Conservation (phyloP, 1,284 basidiomycete species). For the Irpex sp. region DNA sequence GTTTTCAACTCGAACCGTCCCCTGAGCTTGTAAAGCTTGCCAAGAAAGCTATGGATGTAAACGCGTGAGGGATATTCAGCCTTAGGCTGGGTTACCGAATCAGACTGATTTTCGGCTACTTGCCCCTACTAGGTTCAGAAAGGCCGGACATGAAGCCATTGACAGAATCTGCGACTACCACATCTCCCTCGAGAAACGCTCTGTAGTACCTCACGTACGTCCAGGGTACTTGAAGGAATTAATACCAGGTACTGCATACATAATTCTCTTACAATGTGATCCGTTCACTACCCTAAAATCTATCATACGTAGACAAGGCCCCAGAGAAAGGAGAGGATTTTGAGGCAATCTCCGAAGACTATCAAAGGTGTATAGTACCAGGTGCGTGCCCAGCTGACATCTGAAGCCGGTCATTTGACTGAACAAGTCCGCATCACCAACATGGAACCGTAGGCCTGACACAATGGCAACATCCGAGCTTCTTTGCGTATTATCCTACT, state of each 20-base stretch:
- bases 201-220: slow-evolving; percentile 76
- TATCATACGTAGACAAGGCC: slow-evolving; percentile 41
- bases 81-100: no score
- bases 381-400: slow-evolving; percentile 39
- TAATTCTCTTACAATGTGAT: no score
- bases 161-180: slow-evolving; percentile 95
- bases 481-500: slow-evolving; percentile 83
- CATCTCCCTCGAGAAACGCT: slow-evolving; percentile 56
- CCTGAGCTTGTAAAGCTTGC: no score
- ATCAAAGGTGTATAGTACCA: slow-evolving; percentile 78
- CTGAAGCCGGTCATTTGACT: no score
- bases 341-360: slow-evolving; percentile 74
- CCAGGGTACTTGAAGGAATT: slow-evolving; percentile 70
- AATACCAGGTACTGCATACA: slow-evolving; percentile 41
- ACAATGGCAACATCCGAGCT: slow-evolving; percentile 88
- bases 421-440: no score
- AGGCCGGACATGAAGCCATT: slow-evolving; percentile 86
- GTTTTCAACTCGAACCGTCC: no score
- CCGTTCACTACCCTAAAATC: neutral
- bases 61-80: no score
- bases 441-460: slow-evolving; percentile 49
- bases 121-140: slow-evolving; percentile 58
- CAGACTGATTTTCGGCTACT: no score
- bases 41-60: no score
- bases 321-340: slow-evolving; percentile 82